Percentiles rank a stretch among this genome's conserved stretches.
phyloP scores from a whole-genome alignment of 306 rosid species.

The Rosa lucieae region DNA sequence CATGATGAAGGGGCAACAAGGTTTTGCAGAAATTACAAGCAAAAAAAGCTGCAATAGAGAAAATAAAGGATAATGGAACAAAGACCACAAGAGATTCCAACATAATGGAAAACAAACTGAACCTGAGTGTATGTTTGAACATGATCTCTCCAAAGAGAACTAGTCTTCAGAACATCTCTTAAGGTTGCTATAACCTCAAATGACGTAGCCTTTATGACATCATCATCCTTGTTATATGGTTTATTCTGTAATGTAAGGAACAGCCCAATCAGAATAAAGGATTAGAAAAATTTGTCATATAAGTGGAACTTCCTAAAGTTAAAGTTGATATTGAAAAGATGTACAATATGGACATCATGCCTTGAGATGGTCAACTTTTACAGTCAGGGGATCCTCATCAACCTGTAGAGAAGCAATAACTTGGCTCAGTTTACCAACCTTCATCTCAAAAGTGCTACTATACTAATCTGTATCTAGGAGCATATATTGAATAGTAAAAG shows the following conservation, averaged over 20 bases:
- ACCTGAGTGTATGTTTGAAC: slow-evolving; percentile 97
- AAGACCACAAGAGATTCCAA: slow-evolving; percentile 6
- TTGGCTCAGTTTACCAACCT: slow-evolving; percentile 14
- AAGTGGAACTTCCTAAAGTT: slow-evolving; percentile 15
- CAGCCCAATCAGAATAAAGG: slow-evolving; percentile 11
- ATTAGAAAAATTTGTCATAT: not conserved
- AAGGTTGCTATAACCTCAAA: slow-evolving; percentile 95
- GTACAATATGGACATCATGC: slow-evolving; percentile 35
- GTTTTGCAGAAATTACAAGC: not conserved
- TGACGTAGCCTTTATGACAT: slow-evolving; percentile 89
- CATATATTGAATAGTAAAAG: not conserved
- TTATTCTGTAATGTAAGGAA: slow-evolving; percentile 62
- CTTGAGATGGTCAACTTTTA: slow-evolving; percentile 99
- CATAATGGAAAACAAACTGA: slow-evolving; percentile 12
- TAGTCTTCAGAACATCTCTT: slow-evolving; percentile 94
- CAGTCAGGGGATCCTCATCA: slow-evolving; percentile 92
- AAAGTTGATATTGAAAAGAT: slow-evolving; percentile 15
- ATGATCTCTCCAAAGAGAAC: slow-evolving; percentile 99
- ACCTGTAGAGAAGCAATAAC: slow-evolving; percentile 51
- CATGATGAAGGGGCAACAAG: too few relatives aligned
- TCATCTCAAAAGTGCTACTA: not conserved
- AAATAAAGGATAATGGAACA: not conserved
- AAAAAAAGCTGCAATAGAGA: slow-evolving; percentile 6
- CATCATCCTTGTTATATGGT: slow-evolving; percentile 90
- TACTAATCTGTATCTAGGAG: not conserved